Evolutionary conservation across 2,329 filamentous ascomycete genomes (phyloP).

Genomic region (Fusarium tanahbumbuense): DNA sequence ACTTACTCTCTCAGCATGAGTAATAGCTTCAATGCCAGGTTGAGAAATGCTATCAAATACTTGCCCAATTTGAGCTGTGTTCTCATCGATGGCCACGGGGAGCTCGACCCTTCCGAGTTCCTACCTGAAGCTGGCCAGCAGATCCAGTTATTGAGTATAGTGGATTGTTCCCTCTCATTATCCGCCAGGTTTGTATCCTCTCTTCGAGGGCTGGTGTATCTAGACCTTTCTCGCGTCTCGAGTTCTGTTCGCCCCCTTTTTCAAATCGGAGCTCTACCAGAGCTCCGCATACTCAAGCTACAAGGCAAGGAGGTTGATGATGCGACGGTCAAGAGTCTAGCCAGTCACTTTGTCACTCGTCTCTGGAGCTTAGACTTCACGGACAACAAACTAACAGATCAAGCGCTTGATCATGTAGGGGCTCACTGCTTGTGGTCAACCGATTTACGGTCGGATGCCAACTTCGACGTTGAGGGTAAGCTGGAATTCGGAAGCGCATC

Average conservation of each 20-base stretch:
- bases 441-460: conserved; percentile 51
- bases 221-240: conserved; percentile 64
- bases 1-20: conserved; percentile 56
- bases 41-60: conserved; percentile 53
- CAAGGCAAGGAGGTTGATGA: conserved; percentile 61
- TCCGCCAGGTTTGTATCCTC: conserved; percentile 55
- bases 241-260: conserved; percentile 57
- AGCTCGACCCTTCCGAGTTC: conserved; percentile 57
- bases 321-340: conserved; percentile 44
- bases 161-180: conserved; percentile 55
- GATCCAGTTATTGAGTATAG: conserved; percentile 58
- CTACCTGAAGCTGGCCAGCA: conserved; percentile 30
- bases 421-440: conserved; percentile 49
- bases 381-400: conserved; percentile 64
- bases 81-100: conserved; percentile 60
- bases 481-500: conserved; percentile 50
- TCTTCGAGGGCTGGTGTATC: conserved; percentile 60
- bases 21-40: conserved; percentile 51
- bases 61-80: conserved; percentile 61
- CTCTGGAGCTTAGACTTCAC: conserved; percentile 70
- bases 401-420: conserved; percentile 49
- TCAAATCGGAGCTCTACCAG: conserved; percentile 53
- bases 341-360: conserved; percentile 51
- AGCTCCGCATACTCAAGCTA: conserved; percentile 65
- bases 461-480: conserved; percentile 61